A percentile compares a stretch with the other conserved stretches of the same genome.
These are phyloP conservation scores for Entrophospora sp. DNA, from an alignment of 192 early-diverging fungal genomes.

Conservation along the genomic window DNA sequence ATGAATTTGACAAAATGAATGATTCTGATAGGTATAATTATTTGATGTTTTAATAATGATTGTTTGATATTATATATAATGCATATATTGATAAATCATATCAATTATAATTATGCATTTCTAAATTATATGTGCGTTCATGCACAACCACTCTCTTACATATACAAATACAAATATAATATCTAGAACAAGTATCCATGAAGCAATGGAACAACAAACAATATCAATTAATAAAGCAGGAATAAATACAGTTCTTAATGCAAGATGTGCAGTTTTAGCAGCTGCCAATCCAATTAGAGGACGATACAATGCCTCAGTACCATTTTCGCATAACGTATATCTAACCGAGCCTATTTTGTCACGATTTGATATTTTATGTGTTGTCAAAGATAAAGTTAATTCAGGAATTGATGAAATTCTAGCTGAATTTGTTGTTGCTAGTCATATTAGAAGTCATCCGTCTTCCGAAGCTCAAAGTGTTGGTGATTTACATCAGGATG, in stretches of 20 bases:
- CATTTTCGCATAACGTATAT: conserved; percentile 96
- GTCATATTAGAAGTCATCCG: conserved; percentile 89
- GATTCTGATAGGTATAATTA: conserved; percentile 56
- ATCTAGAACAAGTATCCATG: conserved; percentile 94
- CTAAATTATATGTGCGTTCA: too few species aligned
- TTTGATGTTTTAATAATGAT: background rate
- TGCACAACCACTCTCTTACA: too few species aligned
- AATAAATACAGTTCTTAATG: conserved; percentile 78
- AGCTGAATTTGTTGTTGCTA: conserved; percentile 88
- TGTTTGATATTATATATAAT: background rate
- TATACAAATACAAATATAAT: too few species aligned
- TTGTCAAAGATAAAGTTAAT: conserved; percentile 89
- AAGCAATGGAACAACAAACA: conserved; percentile 87
- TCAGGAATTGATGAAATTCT: conserved; percentile 84
- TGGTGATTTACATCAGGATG: conserved; percentile 19
- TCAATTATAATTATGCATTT: too few species aligned
- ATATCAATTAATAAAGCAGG: conserved; percentile 85
- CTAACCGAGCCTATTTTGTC: conserved; percentile 98
- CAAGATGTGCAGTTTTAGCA: conserved; percentile 72
- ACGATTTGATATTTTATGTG: conserved; percentile 94
- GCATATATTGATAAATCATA: background rate
- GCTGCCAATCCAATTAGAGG: conserved; percentile 82
- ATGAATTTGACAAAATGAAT: conserved; percentile 91
- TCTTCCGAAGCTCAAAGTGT: conserved; percentile 37
- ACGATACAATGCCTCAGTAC: conserved; percentile 79